Evolutionary conservation across 1,284 basidiomycete species (phyloP).

Genomic region (Ceratobasidium sp.): DNA sequence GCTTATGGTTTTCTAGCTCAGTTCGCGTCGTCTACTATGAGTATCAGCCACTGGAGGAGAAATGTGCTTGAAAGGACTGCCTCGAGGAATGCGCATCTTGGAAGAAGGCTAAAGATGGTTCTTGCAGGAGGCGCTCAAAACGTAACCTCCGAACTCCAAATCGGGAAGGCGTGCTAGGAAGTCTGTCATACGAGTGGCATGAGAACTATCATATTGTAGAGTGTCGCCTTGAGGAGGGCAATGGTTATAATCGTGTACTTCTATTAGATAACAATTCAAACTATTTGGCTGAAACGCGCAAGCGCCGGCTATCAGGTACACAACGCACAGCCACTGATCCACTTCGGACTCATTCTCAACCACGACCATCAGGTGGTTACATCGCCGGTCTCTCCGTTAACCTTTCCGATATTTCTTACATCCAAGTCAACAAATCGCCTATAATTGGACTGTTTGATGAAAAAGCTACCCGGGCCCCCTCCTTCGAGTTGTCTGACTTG

Average conservation of each 20-base stretch:
- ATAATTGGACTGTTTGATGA: background rate
- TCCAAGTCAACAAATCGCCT: too few species aligned
- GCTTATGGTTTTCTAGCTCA: background rate
- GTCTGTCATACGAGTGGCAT: slow-evolving; percentile 9
- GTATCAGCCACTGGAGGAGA: background rate
- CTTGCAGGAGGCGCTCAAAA: background rate
- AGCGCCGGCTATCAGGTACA: too few species aligned
- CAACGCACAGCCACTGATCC: too few species aligned
- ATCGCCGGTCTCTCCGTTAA: too few species aligned
- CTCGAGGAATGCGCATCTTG: background rate
- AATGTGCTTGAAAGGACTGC: background rate
- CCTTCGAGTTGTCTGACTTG: slow-evolving; percentile 15
- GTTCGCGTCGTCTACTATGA: background rate
- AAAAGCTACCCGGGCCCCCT: background rate
- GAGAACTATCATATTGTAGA: background rate
- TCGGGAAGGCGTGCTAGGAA: background rate
- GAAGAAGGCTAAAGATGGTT: background rate
- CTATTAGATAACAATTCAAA: too few species aligned
- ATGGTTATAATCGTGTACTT: too few species aligned
- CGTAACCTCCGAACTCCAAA: background rate
- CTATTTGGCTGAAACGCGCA: too few species aligned
- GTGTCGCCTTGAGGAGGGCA: too few species aligned
- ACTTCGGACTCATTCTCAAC: too few species aligned
- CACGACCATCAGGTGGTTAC: too few species aligned
- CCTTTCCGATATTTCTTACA: too few species aligned